These are phyloP conservation scores for Daphne laureola DNA, from an alignment of 441 rosid genomes.

Conservation along the genomic window DNA sequence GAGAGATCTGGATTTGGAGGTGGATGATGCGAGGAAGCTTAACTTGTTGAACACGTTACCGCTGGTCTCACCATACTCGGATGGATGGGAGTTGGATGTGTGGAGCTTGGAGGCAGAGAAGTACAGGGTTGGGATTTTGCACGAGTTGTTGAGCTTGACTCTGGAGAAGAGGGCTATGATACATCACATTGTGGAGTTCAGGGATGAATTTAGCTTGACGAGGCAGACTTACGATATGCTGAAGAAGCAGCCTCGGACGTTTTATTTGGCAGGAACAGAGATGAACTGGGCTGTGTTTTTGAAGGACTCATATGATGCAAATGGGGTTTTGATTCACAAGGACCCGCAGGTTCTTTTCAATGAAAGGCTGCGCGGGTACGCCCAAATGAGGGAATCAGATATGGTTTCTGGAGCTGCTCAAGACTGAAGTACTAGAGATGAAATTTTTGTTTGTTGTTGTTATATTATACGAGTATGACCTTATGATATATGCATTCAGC, in stretches of 20 bases:
- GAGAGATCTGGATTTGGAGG: constrained; percentile 59
- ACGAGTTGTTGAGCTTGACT: constrained; percentile 82
- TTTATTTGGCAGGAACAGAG: constrained; percentile 88
- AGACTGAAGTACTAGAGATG: neutral
- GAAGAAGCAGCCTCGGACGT: constrained; percentile 56
- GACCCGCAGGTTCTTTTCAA: constrained; percentile 73
- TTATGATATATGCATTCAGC: no score
- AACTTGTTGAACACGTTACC: constrained; percentile 59
- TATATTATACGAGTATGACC: neutral
- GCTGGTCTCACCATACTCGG: constrained; percentile 68
- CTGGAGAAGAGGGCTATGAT: constrained; percentile 81
- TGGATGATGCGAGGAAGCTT: constrained; percentile 37
- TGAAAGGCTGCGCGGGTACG: constrained; percentile 54
- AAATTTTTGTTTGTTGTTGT: neutral
- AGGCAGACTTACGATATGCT: constrained; percentile 77
- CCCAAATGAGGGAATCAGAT: constrained; percentile 49
- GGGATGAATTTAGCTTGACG: constrained; percentile 83
- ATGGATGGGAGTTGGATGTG: constrained; percentile 46
- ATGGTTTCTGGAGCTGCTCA: constrained; percentile 9
- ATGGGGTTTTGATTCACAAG: constrained; percentile 48
- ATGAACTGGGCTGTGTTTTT: constrained; percentile 88
- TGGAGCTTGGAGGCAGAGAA: constrained; percentile 92
- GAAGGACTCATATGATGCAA: constrained; percentile 49
- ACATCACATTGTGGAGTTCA: constrained; percentile 86
- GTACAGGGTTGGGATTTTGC: constrained; percentile 69